Evolutionary conservation across 2,329 filamentous ascomycete genomes (phyloP).

Genomic region (Endothia cerciana): DNA sequence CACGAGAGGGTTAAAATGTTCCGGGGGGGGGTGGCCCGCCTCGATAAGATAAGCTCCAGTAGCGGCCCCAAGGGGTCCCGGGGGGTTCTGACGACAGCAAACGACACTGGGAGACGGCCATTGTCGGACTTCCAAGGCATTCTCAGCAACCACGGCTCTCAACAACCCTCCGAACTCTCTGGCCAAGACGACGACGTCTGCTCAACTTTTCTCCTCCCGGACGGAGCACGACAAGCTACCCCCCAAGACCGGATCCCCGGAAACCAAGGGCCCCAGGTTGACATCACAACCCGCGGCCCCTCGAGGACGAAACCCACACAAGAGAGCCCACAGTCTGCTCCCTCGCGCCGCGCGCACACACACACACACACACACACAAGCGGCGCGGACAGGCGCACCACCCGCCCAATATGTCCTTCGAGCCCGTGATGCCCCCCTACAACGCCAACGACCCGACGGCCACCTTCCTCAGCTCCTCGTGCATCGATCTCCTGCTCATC

Average conservation of each 20-base stretch:
- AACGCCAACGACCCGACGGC: slow-evolving; percentile 75
- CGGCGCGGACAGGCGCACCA: too few relatives aligned
- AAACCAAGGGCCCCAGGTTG: neutral
- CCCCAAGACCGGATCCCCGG: neutral
- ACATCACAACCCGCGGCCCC: too few relatives aligned
- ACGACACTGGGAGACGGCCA: neutral
- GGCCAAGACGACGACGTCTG: too few relatives aligned
- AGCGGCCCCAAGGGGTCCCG: too few relatives aligned
- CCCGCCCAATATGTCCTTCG: slow-evolving; percentile 68
- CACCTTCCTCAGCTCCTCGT: slow-evolving; percentile 79
- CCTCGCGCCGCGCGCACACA: too few relatives aligned
- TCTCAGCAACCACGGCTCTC: neutral
- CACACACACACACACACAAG: slow-evolving; percentile 24
- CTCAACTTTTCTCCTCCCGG: neutral
- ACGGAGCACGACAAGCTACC: neutral
- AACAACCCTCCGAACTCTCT: too few relatives aligned
- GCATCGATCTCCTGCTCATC: slow-evolving; percentile 92
- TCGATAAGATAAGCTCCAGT: neutral
- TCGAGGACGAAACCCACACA: too few relatives aligned
- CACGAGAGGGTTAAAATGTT: too few relatives aligned
- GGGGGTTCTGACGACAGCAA: neutral
- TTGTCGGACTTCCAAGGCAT: neutral
- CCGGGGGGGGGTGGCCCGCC: neutral
- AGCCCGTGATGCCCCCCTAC: slow-evolving; percentile 68
- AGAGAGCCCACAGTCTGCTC: too few relatives aligned